Percentiles rank a stretch among this genome's conserved stretches.
These are phyloP conservation scores for Erodium moschatum DNA, from an alignment of 441 rosid genomes.

Conservation along the genomic window DNA sequence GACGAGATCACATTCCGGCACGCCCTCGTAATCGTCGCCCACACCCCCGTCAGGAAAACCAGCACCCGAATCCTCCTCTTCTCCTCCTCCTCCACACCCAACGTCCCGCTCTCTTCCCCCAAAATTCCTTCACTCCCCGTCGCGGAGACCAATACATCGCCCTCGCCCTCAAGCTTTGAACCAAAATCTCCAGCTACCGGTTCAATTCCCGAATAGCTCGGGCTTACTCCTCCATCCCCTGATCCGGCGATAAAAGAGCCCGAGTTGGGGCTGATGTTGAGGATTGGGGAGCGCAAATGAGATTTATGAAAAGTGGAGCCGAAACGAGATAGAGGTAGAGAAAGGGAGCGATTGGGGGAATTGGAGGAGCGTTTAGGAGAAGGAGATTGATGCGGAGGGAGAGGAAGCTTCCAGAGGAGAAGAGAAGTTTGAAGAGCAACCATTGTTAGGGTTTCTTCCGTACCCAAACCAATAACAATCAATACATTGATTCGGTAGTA, in stretches of 20 bases:
- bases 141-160: conserved; percentile 36
- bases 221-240: not conserved
- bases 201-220: not conserved
- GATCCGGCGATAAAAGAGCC: not conserved
- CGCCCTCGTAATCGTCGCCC: not conserved
- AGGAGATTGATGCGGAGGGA: not conserved
- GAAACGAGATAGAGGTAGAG: not conserved
- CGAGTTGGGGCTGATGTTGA: not conserved
- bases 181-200: not conserved
- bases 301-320: not conserved
- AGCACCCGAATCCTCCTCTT: not conserved
- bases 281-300: not conserved
- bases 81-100: not conserved
- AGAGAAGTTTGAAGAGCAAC: conserved; percentile 1
- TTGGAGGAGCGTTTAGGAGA: not conserved
- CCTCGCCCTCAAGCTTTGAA: not conserved
- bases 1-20: not conserved
- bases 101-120: conserved; percentile 25
- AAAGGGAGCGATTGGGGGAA: not conserved
- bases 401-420: conserved; percentile 2
- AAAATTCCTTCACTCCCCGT: conserved; percentile 51
- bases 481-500: not conserved
- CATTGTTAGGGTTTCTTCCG: conserved; percentile 3
- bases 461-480: too few species aligned
- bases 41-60: not conserved